Evolutionary conservation across 352 stramenopile genomes (phyloP), one percentile per base, ranked within the genome.

Genomic region (Blastocystis hominis): DNA sequence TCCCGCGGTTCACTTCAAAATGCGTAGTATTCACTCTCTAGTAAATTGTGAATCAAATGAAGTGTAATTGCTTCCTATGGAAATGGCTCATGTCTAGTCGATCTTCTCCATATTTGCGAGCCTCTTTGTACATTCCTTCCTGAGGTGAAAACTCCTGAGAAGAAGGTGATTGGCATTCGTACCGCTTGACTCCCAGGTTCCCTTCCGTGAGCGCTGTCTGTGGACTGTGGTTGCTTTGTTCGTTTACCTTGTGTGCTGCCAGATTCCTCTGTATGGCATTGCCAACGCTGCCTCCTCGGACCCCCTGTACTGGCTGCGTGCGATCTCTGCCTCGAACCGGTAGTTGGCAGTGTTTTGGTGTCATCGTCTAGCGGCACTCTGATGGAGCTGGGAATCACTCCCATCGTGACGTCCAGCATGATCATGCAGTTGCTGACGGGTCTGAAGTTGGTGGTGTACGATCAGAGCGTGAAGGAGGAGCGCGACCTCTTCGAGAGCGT

Each of bases 221-320:
- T 99, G 96, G 96, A 99, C 96, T 15, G 96, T 98, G 61, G 98
- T 98, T 91, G 98, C 96, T 86, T 93, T 99, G 40, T 98, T 99
- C 92, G 98, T 98, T 89, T 99, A 98, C 92, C 92, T 99, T 79
- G 97, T 99, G 40, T 98, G 95, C 91, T 98, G 96, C 90, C 97
- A 99, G 92, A 98, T 99, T 90, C 97, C 97, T 70, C 93, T 99
- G 79, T 99, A 99, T 91, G 97, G 96, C 89, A 96, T 99, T 88
- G 94, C 98, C 91, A 98, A 93, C 56, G 96, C 95, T 89, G 98
- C 98, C 91, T 98, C 95, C 36, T 98, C 94, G 72, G 97, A 99
- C 91, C 96, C 97, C 80, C 97, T 99, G 89, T 98, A 98, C 92
- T 99, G 96, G 96, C 98, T 99, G 94, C 94, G 97, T 84, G 96